These are phyloP conservation scores for Didymella lethalis DNA, from an alignment of 2,329 filamentous ascomycete genomes.

Conservation along the genomic window DNA sequence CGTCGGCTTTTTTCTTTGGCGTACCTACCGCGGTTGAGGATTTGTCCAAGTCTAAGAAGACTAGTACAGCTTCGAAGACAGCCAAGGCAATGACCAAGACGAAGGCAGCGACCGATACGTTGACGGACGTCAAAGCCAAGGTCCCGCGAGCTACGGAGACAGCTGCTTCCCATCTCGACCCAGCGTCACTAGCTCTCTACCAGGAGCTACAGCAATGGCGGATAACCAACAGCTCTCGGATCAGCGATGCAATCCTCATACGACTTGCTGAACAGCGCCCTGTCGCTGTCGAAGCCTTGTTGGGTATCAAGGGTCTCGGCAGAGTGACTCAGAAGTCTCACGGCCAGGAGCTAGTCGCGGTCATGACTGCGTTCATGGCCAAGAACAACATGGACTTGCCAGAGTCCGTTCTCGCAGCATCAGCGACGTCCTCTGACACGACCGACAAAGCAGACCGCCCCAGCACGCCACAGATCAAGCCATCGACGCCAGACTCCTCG, in stretches of 20 bases:
- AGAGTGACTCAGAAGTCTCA: conserved; percentile 27
- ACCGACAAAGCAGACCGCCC: background rate
- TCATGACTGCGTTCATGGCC: conserved; percentile 31
- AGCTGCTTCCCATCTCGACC: conserved; percentile 17
- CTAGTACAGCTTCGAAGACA: background rate
- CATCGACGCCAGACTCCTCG: conserved; percentile 29
- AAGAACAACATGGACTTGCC: conserved; percentile 9
- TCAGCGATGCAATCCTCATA: conserved; percentile 36
- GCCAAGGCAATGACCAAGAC: background rate
- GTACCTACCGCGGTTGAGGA: conserved; percentile 17
- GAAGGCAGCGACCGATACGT: background rate
- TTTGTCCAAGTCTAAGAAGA: background rate
- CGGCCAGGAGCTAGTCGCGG: conserved; percentile 39
- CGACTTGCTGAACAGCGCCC: conserved; percentile 38
- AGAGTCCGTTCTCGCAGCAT: background rate
- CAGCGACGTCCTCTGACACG: background rate
- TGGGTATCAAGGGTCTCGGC: conserved; percentile 40
- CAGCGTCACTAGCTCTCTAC: conserved; percentile 29
- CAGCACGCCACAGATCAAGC: background rate
- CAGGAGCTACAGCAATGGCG: conserved; percentile 30
- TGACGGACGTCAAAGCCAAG: background rate
- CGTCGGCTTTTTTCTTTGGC: conserved; percentile 35
- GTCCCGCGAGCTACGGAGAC: background rate
- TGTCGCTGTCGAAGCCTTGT: conserved; percentile 25
- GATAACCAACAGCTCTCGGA: conserved; percentile 25